Conservation (phyloP, 805 yeast species). For the Vanderwaltozyma polyspora region DNA sequence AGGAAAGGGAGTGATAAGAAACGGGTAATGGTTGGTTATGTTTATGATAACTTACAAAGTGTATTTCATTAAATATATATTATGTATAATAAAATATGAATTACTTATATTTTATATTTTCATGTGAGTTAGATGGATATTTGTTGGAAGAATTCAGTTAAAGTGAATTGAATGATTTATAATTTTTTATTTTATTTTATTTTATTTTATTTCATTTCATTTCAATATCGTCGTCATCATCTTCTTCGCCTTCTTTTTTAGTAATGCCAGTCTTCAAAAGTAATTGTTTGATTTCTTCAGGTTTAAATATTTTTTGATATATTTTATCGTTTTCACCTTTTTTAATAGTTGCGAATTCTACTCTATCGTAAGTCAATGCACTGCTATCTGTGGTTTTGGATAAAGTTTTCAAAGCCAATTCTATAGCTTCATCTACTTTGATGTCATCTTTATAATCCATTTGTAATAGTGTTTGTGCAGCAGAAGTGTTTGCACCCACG, state of each 20-base stretch:
- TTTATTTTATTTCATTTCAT: too few species aligned
- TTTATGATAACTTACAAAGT: too few species aligned
- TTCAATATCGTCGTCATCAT: conserved; percentile 22
- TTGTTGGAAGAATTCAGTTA: too few species aligned
- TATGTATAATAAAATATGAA: too few species aligned
- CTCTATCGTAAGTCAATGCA: conserved; percentile 74
- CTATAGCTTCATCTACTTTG: conserved; percentile 62
- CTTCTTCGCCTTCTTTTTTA: conserved; percentile 42
- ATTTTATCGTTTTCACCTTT: conserved; percentile 39
- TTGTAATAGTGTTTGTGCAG: conserved; percentile 90
- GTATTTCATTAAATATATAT: too few species aligned
- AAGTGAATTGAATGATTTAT: too few species aligned
- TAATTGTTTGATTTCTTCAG: conserved; percentile 61
- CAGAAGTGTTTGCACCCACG: conserved; percentile 91
- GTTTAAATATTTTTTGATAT: conserved; percentile 66
- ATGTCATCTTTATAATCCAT: conserved; percentile 88
- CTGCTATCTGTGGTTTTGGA: conserved; percentile 90
- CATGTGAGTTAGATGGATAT: too few species aligned
- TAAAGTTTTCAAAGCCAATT: conserved; percentile 80
- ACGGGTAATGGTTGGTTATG: too few species aligned
- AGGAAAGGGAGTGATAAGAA: too few species aligned
- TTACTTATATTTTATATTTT: too few species aligned
- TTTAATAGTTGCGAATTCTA: conserved; percentile 81
- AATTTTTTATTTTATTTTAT: too few species aligned
- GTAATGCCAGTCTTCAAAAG: conserved; percentile 64